Percentiles rank a stretch among this genome's conserved stretches.
phyloP scores from a whole-genome alignment of 2,329 filamentous ascomycete species.

The Atkinsonella texensis region DNA sequence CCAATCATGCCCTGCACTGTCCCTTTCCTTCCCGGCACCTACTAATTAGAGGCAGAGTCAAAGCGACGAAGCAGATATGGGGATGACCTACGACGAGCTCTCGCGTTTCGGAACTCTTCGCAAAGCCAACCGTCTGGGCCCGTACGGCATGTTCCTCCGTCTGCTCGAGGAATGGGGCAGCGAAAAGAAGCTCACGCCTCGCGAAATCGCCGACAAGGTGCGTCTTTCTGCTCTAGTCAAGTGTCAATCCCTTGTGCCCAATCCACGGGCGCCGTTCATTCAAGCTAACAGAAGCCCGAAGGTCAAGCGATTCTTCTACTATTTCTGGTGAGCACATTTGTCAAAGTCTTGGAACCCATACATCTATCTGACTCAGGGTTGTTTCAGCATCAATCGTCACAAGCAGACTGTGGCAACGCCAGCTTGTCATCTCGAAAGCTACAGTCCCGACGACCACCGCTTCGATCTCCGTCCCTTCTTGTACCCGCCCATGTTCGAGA shows the following conservation, averaged over 20 bases:
- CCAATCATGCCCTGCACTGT: no score
- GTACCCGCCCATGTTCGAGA: conserved; percentile 21
- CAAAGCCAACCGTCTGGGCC: conserved; percentile 30
- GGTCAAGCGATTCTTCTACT: conserved; percentile 2
- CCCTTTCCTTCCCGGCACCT: not conserved
- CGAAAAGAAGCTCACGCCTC: conserved; percentile 8
- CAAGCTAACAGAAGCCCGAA: not conserved
- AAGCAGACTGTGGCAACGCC: conserved; percentile 1
- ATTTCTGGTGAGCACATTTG: not conserved
- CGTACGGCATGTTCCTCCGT: conserved; percentile 27
- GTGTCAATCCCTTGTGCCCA: no score
- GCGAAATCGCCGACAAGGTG: conserved; percentile 17
- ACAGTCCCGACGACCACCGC: conserved; percentile 3
- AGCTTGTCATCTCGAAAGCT: conserved; percentile 1
- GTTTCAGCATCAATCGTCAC: conserved; percentile 6
- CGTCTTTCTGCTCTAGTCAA: not conserved
- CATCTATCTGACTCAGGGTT: not conserved
- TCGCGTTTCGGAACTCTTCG: conserved; percentile 26
- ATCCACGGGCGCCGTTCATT: no score
- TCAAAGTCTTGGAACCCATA: not conserved
- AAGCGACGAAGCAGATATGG: conserved; percentile 30
- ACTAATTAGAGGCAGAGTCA: conserved; percentile 12
- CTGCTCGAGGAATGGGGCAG: conserved; percentile 26
- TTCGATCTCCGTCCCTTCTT: conserved; percentile 12
- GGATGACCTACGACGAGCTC: conserved; percentile 29